A percentile compares a stretch with the other conserved stretches of the same genome.
phyloP scores from a whole-genome alignment of 495 filamentous ascomycete species.

The Parmelia sp. region DNA sequence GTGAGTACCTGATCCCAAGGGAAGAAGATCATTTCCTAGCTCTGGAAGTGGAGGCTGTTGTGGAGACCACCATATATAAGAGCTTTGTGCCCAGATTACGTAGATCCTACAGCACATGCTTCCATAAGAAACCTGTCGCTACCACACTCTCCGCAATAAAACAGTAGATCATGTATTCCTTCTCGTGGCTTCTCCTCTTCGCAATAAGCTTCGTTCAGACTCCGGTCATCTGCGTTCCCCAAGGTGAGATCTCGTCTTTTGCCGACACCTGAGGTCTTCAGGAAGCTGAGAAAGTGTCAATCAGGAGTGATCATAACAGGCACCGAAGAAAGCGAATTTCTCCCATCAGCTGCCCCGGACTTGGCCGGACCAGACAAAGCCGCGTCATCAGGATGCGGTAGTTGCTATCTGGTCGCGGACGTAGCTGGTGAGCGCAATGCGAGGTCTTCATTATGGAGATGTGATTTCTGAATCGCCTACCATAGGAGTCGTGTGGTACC shows the following conservation, averaged over 20 bases:
- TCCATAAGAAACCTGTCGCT: not conserved
- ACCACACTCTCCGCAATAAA: not conserved
- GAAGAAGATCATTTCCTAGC: slow-evolving; percentile 14
- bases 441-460: not conserved
- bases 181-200: not conserved
- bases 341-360: slow-evolving; percentile 19
- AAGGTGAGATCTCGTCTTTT: not conserved
- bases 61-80: slow-evolving; percentile 13
- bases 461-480: not conserved
- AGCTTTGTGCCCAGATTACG: slow-evolving; percentile 11
- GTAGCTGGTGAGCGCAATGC: slow-evolving; percentile 10
- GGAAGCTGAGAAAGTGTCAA: slow-evolving; percentile 2
- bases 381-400: slow-evolving; percentile 11
- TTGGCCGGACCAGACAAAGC: slow-evolving; percentile 9
- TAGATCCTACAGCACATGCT: not conserved
- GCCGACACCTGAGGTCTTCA: not conserved
- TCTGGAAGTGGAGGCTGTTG: slow-evolving; percentile 8
- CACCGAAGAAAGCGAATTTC: slow-evolving; percentile 9
- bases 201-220: slow-evolving; percentile 1
- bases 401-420: slow-evolving; percentile 25
- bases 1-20: slow-evolving; percentile 12
- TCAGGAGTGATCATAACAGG: slow-evolving; percentile 15
- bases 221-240: slow-evolving; percentile 3
- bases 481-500: slow-evolving; percentile 24
- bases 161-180: slow-evolving; percentile 4